Conservation (phyloP, 306 rosid genomes). For the Cicer yamashitae region DNA sequence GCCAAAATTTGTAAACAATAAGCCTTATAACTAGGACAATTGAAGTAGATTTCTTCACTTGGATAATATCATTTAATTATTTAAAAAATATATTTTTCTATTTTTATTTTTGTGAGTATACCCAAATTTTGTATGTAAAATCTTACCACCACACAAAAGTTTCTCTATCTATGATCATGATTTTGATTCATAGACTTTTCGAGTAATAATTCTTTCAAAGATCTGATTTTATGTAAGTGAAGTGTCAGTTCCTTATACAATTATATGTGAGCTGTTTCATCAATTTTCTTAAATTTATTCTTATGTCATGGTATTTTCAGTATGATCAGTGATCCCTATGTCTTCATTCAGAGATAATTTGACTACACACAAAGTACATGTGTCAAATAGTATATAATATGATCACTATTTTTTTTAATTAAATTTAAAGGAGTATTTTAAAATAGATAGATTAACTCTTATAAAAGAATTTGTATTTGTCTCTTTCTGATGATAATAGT, state of each 20-base stretch:
- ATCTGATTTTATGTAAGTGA: slow-evolving; percentile 8
- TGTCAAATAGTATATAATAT: too few species aligned
- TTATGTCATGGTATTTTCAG: not conserved
- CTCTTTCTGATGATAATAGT: too few species aligned
- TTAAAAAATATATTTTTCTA: too few species aligned
- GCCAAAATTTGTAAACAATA: not conserved
- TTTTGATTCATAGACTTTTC: not conserved
- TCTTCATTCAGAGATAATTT: not conserved
- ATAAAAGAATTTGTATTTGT: too few species aligned
- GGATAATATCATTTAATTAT: not conserved
- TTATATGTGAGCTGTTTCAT: slow-evolving; percentile 4
- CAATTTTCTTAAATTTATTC: not conserved
- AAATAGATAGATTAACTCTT: too few species aligned
- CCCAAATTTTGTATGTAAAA: too few species aligned
- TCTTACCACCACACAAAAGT: too few species aligned
- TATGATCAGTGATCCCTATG: not conserved
- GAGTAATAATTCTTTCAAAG: not conserved
- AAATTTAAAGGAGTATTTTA: too few species aligned
- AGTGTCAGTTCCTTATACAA: not conserved
- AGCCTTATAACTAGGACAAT: not conserved
- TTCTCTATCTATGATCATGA: not conserved
- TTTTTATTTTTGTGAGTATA: too few species aligned
- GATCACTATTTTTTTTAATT: too few species aligned
- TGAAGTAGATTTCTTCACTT: slow-evolving; percentile 6
- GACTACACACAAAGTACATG: not conserved